Base-by-base conservation (phyloP, 2,329 filamentous ascomycete genomes). In the Paraphoma sp. region DNA sequence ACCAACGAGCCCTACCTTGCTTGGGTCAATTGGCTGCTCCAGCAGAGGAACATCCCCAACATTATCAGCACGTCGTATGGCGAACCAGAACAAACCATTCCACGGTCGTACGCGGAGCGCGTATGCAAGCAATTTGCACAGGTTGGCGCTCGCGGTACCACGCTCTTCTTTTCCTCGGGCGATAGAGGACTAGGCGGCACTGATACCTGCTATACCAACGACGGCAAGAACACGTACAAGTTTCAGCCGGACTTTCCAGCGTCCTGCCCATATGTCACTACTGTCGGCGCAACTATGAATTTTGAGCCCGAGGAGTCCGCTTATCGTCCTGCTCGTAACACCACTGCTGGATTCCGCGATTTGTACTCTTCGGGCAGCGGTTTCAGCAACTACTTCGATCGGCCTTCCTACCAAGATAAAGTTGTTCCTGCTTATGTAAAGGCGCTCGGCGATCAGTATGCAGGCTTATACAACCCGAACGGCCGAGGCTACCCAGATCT, bases 1-100 rank as follows among this genome's bases (percentile, higher is more conserved):
- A 82, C 80, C 62, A 91, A 91, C 71, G 89, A 92, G 76, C 88
- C 88, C 0, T 91, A 90, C 72, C 78, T 90, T 1, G 81, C 81
- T 12, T 90, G 85, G 79, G 78, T 90, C 7, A 80, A 84, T 53
- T 85, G 86, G 71, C 71, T 89, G 1, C 80, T 88, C 0, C 73
- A 76, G 1, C 81, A 88, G 17, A 73, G 80, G 1, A 81, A 83
- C 16, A 78, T 91, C 1, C 88, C 89, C 0, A 82, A 86, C 45
- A 84, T 87, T 14, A 83, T 91, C 66, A 84, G 82, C 50, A 87
- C 85, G 11, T 89, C 86, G 0, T 91, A 91, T 70, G 87, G 86
- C 46, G 87, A 90, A 57, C 82, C 86, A 51, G 89, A 91, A 74
- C 84, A 89, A 70, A 83, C 81, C 3, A 79, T 91, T 0, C 88